A percentile compares a stretch with the other conserved stretches of the same genome.
These are phyloP conservation scores for Dendrobium chrysotoxum DNA, from an alignment of 106 monocot genomes.

Conservation along the genomic window DNA sequence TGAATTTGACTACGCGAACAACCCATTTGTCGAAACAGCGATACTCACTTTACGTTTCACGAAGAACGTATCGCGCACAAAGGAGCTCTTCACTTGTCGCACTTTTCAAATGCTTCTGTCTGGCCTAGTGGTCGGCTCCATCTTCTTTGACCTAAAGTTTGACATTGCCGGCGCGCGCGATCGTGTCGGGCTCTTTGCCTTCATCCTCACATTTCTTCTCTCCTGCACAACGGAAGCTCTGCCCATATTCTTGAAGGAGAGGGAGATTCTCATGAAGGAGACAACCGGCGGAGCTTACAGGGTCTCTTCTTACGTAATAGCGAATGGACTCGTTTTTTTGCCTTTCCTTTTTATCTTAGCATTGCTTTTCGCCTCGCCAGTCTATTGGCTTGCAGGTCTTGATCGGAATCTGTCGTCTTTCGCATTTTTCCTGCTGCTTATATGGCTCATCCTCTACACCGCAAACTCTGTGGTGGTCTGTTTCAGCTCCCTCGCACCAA, in stretches of 20 bases:
- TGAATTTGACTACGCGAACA: constrained; percentile 43
- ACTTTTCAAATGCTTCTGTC: constrained; percentile 66
- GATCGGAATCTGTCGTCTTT: constrained; percentile 28
- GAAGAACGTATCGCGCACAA: constrained; percentile 75
- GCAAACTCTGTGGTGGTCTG: constrained; percentile 91
- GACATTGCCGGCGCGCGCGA: constrained; percentile 30
- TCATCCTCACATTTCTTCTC: constrained; percentile 81
- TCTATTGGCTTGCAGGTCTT: constrained; percentile 79
- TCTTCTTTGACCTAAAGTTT: constrained; percentile 57
- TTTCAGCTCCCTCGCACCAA: constrained; percentile 59
- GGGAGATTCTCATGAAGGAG: constrained; percentile 83
- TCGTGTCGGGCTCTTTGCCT: constrained; percentile 82
- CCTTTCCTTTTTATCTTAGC: constrained; percentile 76
- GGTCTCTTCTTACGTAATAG: constrained; percentile 71
- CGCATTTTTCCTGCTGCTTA: constrained; percentile 64
- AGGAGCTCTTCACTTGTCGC: constrained; percentile 70
- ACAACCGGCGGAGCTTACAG: constrained; percentile 65
- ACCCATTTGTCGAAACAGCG: constrained; percentile 37
- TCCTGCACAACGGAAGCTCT: constrained; percentile 83
- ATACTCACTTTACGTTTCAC: constrained; percentile 62
- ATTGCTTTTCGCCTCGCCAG: constrained; percentile 51
- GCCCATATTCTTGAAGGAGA: constrained; percentile 80
- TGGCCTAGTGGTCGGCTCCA: constrained; percentile 71
- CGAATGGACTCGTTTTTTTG: constrained; percentile 72
- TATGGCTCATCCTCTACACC: constrained; percentile 88